Evolutionary conservation across 139 green algal species (phyloP).

Genomic region (Coelastrella sp.): DNA sequence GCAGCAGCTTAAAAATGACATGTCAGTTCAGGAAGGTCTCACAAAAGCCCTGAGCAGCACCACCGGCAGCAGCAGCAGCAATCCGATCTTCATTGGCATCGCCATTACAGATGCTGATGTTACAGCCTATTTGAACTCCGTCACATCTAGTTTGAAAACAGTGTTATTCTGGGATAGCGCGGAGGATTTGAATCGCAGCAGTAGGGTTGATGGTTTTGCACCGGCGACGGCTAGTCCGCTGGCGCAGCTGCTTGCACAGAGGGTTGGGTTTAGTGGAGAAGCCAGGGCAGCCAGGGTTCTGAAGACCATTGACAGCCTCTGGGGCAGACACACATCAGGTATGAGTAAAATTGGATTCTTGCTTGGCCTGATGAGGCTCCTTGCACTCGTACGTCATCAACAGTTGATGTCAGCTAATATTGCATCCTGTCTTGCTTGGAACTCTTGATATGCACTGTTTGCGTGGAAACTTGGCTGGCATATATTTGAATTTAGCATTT

Average conservation of each 20-base stretch:
- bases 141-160: not conserved
- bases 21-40: not conserved
- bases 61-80: not conserved
- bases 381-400: no score
- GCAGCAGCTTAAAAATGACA: slow-evolving; percentile 40
- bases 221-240: slow-evolving; percentile 32
- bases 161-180: slow-evolving; percentile 43
- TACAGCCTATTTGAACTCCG: not conserved
- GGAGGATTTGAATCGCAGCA: not conserved
- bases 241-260: slow-evolving; percentile 23
- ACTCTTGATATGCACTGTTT: no score
- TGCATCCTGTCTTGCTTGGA: no score
- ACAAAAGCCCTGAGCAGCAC: not conserved
- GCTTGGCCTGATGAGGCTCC: no score
- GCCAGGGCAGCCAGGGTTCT: slow-evolving; percentile 28
- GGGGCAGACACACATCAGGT: slow-evolving; percentile 58
- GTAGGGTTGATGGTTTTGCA: slow-evolving; percentile 43
- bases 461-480: no score
- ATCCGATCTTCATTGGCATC: slow-evolving; percentile 1
- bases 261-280: slow-evolving; percentile 10
- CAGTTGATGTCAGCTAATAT: no score
- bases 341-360: not conserved
- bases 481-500: no score
- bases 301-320: slow-evolving; percentile 65
- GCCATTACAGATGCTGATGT: not conserved